Evolutionary conservation across 108 stramenopile species (phyloP).

Genomic region (Skeletonema costatum): DNA sequence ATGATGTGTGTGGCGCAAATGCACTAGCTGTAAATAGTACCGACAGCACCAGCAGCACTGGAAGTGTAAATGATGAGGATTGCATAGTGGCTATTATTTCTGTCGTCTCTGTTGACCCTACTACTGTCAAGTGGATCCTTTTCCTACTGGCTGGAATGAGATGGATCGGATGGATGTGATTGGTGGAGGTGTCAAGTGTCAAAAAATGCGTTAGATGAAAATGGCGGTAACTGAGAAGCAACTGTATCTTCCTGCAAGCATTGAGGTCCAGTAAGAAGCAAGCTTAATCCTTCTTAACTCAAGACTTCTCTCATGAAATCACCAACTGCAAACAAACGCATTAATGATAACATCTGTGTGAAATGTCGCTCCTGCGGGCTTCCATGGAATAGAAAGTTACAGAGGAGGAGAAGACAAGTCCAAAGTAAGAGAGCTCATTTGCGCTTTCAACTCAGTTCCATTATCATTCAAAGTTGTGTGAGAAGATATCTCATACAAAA

Average conservation of each 20-base stretch:
- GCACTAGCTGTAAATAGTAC: not conserved
- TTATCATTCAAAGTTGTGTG: slow-evolving; percentile 20
- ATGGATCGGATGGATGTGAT: not conserved
- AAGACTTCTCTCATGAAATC: not conserved
- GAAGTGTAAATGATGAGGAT: not conserved
- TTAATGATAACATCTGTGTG: slow-evolving; percentile 5
- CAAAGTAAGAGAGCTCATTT: not conserved
- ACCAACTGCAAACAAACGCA: not conserved
- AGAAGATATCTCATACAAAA: slow-evolving; percentile 8
- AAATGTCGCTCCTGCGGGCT: slow-evolving; percentile 23
- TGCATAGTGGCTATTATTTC: not conserved
- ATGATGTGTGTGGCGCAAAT: not conserved
- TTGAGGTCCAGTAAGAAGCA: too few relatives aligned
- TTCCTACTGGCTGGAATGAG: not conserved
- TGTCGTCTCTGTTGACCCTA: not conserved
- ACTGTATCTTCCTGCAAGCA: too few relatives aligned
- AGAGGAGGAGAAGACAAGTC: slow-evolving; percentile 18
- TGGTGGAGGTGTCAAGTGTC: too few relatives aligned
- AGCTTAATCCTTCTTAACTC: too few relatives aligned
- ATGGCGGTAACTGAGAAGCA: too few relatives aligned
- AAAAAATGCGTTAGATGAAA: too few relatives aligned
- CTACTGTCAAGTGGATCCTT: not conserved
- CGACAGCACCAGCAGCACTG: not conserved
- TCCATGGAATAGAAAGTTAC: slow-evolving; percentile 25
- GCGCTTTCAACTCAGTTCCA: slow-evolving; percentile 8